A percentile compares a stretch with the other conserved stretches of the same genome.
Conservation (phyloP, 495 filamentous ascomycete genomes). For the Xylaria acuta region DNA sequence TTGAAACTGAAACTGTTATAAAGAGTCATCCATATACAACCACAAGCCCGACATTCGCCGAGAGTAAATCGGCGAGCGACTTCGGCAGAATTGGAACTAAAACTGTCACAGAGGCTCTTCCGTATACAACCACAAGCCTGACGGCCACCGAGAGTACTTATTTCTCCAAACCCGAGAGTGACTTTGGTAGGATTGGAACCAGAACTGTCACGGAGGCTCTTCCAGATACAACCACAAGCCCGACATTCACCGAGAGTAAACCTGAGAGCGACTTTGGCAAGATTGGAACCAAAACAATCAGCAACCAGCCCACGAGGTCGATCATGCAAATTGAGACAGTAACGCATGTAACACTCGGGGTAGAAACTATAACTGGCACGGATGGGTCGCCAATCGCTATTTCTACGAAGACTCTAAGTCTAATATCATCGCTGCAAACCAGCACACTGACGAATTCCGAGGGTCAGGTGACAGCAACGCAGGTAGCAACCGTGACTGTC, state of each 20-base stretch:
- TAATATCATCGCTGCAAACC: constrained; percentile 36
- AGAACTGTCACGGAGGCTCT: not conserved
- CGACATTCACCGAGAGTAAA: no score
- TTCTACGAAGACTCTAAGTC: constrained; percentile 35
- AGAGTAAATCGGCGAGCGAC: not conserved
- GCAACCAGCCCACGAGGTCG: not conserved
- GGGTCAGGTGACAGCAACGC: constrained; percentile 37
- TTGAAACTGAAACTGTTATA: constrained; percentile 5
- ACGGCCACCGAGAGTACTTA: not conserved
- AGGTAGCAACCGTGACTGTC: constrained; percentile 35
- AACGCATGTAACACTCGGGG: constrained; percentile 32
- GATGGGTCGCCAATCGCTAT: constrained; percentile 33
- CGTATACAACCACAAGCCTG: no score
- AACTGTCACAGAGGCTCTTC: not conserved
- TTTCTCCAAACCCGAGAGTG: constrained; percentile 18
- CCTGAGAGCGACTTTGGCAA: not conserved
- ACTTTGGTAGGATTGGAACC: constrained; percentile 29
- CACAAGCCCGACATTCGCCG: not conserved
- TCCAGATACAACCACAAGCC: no score
- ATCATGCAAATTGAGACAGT: constrained; percentile 9
- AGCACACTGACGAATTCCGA: constrained; percentile 33
- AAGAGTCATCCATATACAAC: constrained; percentile 12
- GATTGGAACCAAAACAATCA: constrained; percentile 24
- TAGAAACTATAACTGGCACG: constrained; percentile 32
- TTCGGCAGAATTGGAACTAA: constrained; percentile 28